Conservation (phyloP, 202 grass and related monocot species). For the Eragrostis tef region DNA sequence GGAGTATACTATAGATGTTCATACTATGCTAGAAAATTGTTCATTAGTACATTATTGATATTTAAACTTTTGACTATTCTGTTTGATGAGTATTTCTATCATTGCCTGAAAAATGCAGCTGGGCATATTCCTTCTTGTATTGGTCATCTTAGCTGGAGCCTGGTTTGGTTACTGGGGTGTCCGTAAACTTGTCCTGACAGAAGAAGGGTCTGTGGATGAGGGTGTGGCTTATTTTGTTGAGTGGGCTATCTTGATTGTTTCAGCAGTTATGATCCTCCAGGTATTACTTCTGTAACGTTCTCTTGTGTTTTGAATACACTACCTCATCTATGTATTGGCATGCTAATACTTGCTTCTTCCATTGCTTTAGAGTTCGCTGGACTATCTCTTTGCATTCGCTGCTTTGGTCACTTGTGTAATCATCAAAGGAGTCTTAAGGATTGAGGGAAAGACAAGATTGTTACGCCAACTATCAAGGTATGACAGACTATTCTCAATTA, state of each 20-base stretch:
- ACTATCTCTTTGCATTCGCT: conserved; percentile 65
- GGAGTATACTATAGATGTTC: background rate
- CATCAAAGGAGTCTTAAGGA: conserved; percentile 58
- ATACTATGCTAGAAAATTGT: conserved; percentile 12
- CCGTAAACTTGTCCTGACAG: conserved; percentile 83
- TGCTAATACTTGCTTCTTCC: conserved; percentile 27
- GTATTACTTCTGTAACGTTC: conserved; percentile 46
- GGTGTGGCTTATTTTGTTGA: conserved; percentile 89
- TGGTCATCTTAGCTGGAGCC: conserved; percentile 79
- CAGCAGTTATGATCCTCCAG: conserved; percentile 86
- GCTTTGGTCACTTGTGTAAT: conserved; percentile 58
- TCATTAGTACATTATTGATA: background rate
- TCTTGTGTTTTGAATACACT: background rate
- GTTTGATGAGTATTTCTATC: background rate
- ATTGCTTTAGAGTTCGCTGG: conserved; percentile 75
- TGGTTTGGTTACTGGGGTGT: conserved; percentile 99
- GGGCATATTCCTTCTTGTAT: conserved; percentile 76
- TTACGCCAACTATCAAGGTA: conserved; percentile 61
- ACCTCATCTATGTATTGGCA: conserved; percentile 30
- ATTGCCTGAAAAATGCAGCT: conserved; percentile 51
- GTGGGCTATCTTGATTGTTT: conserved; percentile 83
- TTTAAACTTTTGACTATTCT: conserved; percentile 35
- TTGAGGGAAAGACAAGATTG: conserved; percentile 49
- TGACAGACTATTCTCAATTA: conserved; percentile 20
- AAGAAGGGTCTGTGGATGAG: conserved; percentile 83